Evolutionary conservation across 2,329 filamentous ascomycete species (phyloP), one percentile per base, ranked within the genome.

Genomic region (Coniella lustricola): DNA sequence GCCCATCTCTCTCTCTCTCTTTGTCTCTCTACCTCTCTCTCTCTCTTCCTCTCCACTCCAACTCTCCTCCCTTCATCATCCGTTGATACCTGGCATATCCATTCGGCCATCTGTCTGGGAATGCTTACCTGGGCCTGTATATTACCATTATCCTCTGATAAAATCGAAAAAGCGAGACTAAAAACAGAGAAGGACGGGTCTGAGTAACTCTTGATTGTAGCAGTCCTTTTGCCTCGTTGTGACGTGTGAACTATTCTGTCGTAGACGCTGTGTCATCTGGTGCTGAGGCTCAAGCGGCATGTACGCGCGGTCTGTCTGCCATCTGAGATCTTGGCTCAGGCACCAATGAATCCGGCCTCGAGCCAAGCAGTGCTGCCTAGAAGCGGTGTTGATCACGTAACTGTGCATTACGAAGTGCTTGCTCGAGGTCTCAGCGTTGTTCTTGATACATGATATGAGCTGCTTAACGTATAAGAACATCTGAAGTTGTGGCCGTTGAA

Each of bases 1-100:
- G 63, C 25, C 25, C 25, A 29, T 29, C 25, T 62, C 62, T 67
- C 64, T 64, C 55, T 57, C 55, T n/a, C n/a, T n/a, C n/a, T n/a
- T n/a, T n/a, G n/a, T n/a, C 55, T 53, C 52, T 54, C 46, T 55
- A 57, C 57, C 51, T 52, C n/a, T n/a, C n/a, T n/a, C n/a, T n/a
- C n/a, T n/a, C n/a, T n/a, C n/a, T n/a, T n/a, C n/a, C n/a, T n/a
- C n/a, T n/a, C n/a, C n/a, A n/a, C n/a, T n/a, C n/a, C n/a, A n/a
- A n/a, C n/a, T n/a, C 55, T 58, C 57, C 53, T 53, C 49, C 48
- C 42, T 50, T 29, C 25, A 29, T 29, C 37, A 55, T 56, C 58
- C 34, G 52, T 57, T 58, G 49, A 57, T 59, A 59, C 53, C 55
- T 55, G 41, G 52, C 55, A 59, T 56, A 57, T 59, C 52, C 45